Conservation (phyloP, 2,329 filamentous ascomycete species). For the Tolypocladium endophyticum region DNA sequence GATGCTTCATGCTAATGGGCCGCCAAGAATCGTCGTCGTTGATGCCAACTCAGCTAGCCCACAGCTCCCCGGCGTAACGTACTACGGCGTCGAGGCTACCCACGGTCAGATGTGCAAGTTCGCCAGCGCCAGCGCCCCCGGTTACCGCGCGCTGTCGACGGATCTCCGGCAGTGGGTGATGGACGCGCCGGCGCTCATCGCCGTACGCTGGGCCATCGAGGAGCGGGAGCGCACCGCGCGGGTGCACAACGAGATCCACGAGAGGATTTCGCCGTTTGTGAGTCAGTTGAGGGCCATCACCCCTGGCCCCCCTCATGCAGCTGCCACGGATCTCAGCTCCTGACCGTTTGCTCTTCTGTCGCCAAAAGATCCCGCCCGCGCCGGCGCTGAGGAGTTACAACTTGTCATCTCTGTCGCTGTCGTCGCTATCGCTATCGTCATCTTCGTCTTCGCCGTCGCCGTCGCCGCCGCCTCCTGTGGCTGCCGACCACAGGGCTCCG, state of each 20-base stretch:
- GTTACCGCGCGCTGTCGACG: constrained; percentile 44
- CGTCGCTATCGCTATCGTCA: neutral
- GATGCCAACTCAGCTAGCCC: constrained; percentile 61
- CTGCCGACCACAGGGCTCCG: neutral
- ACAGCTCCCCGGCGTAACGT: constrained; percentile 56
- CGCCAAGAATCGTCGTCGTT: constrained; percentile 46
- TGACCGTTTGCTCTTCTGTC: neutral
- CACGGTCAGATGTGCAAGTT: constrained; percentile 68
- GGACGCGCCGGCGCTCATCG: constrained; percentile 43
- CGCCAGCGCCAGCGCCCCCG: constrained; percentile 50
- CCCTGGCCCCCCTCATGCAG: neutral
- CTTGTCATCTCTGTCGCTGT: neutral
- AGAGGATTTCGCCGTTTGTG: constrained; percentile 25
- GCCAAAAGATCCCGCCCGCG: neutral
- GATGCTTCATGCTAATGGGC: neutral
- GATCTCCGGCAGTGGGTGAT: constrained; percentile 40
- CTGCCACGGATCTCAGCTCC: neutral
- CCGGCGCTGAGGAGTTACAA: neutral
- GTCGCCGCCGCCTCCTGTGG: neutral
- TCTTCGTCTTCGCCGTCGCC: neutral
- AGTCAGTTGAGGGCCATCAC: neutral
- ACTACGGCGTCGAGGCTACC: constrained; percentile 65
- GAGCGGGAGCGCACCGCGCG: constrained; percentile 38
- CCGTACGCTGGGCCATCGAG: constrained; percentile 50
- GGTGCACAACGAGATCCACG: constrained; percentile 32